These are phyloP conservation scores for Heterobasidion annosum DNA, from an alignment of 1,284 basidiomycete genomes.

Conservation along the genomic window DNA sequence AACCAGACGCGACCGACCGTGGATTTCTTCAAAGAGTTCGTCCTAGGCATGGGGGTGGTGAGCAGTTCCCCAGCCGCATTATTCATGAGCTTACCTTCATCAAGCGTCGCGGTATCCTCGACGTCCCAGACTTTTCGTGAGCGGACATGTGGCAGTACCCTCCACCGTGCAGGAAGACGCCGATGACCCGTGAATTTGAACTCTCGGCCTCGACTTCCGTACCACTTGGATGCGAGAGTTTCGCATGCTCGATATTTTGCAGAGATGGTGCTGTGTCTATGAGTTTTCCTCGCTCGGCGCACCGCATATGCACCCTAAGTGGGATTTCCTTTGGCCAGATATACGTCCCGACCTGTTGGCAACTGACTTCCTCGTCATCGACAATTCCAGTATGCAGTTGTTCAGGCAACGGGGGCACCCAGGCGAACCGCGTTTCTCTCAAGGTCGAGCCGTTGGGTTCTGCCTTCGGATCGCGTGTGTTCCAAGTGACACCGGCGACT, in stretches of 20 bases:
- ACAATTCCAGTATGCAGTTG: conserved; percentile 31
- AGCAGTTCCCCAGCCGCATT: too few relatives aligned
- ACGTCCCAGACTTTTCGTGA: conserved; percentile 36
- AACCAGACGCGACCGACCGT: conserved; percentile 15
- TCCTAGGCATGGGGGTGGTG: conserved; percentile 12
- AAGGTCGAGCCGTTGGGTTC: conserved; percentile 21
- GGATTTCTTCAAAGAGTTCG: conserved; percentile 31
- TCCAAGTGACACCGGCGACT: conserved; percentile 43
- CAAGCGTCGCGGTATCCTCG: conserved; percentile 35
- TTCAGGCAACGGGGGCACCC: conserved; percentile 32
- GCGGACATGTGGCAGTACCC: conserved; percentile 50
- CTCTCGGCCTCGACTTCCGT: conserved; percentile 13
- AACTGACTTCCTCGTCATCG: conserved; percentile 26
- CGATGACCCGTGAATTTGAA: conserved; percentile 23
- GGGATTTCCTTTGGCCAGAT: conserved; percentile 31
- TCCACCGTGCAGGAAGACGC: conserved; percentile 42
- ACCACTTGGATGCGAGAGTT: too few relatives aligned
- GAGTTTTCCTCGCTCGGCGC: background rate
- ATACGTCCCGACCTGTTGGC: conserved; percentile 35
- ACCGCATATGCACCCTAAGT: background rate
- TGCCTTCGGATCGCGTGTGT: conserved; percentile 32
- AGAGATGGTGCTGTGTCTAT: background rate
- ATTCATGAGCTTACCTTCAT: conserved; percentile 19
- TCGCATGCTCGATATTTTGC: too few relatives aligned
- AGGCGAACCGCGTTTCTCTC: conserved; percentile 37